Base-by-base conservation (phyloP, 2,329 filamentous ascomycete genomes). In the Cercospora citrullina region DNA sequence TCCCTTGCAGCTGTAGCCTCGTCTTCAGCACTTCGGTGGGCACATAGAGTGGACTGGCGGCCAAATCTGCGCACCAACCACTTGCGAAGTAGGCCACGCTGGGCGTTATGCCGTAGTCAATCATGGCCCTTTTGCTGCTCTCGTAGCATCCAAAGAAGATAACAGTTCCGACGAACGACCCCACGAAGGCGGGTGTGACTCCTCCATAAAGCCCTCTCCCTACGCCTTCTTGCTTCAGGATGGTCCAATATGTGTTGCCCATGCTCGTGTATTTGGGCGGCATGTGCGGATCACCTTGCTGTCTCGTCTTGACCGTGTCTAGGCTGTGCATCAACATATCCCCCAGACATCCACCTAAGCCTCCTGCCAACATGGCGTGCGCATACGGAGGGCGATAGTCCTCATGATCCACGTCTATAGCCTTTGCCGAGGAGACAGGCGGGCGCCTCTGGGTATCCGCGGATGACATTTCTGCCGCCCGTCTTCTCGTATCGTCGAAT, bases 321-420 rank as follows among this genome's bases (percentile, higher is more conserved):
- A 99, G 87, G 57, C 94, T 98, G 83, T 99, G 95, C 95, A 99
- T 99, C 73, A 99, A 84, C 87, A 99, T 91, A 80, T 99, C 95
- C 68, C 96, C 95, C 65, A 91, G 96, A 16, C 92, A 94, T 63
- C 95, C 95, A 77, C 96, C 95, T 63, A 96, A 84, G 68, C 94
- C 95, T 77, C 95, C 95, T 36, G 95, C 95, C 76, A 99, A 85
- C 94, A 98, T 99, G 79, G 91, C 83, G 78, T 85, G 82, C 30
- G 82, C 71, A 69, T 84, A 85, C 2, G 82, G 82, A 64, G 83
- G 82, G 51, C 83, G 79, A 64, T 79, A 80, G 53, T 80, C 79
- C 69, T 83, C 81, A 31, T 78, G 71, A 66, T 82, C 81, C 18
- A 68, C 65, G 21, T 76, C 73, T 66, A 72, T 65, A 26, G 71